Base-by-base conservation (phyloP, 2,329 filamentous ascomycete species). In the Paecilomyces variotii region DNA sequence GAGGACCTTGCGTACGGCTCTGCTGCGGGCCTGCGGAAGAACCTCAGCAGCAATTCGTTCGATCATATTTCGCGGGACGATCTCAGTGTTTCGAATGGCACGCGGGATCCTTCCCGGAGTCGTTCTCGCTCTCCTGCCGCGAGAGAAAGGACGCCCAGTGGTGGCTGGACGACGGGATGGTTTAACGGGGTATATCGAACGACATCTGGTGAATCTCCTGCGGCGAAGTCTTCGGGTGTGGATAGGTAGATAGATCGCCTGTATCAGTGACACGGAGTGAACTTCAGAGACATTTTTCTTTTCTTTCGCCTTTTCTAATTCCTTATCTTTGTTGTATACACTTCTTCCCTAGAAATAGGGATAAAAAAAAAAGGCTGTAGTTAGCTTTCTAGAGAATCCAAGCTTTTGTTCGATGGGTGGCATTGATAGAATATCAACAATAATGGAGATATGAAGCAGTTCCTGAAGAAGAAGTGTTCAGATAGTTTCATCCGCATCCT, bases 11-110 rank as follows among this genome's bases (percentile, higher is more conserved):
- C 75, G 27, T 78, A 77, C 57, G 76, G 76, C 5, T 61, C 70
- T 24, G 63, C 67, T 27, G 60, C 62, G 9, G 63, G 67, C 7
- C 61, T 96, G 67, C 87, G 84, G 66, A 93, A 93, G 77, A 93
- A 89, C 69, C 86, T 86, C 63, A 95, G 90, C 72, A 91, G 96
- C 70, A 84, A 84, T 24, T 93, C 96, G 66, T 97, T 97, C 69
- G 91, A 96, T 69, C 89, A 90, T 71, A 90, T 95, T 64, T 89
- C 94, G 62, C 85, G 87, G 34, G 88, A 92, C 69, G 87, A 86
- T 57, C 50, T 26, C 7, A 52, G 50, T 28, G 19, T 28, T 3
- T 4, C 67, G 56, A 45, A 24, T 11, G 60, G 58, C 4, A 59
- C 61, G 19, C 59, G 59, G 67, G 82, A 86, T 84, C 68, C 83